phyloP scores from a whole-genome alignment of 805 yeast species.

The Cyberlindnera amylophila region DNA sequence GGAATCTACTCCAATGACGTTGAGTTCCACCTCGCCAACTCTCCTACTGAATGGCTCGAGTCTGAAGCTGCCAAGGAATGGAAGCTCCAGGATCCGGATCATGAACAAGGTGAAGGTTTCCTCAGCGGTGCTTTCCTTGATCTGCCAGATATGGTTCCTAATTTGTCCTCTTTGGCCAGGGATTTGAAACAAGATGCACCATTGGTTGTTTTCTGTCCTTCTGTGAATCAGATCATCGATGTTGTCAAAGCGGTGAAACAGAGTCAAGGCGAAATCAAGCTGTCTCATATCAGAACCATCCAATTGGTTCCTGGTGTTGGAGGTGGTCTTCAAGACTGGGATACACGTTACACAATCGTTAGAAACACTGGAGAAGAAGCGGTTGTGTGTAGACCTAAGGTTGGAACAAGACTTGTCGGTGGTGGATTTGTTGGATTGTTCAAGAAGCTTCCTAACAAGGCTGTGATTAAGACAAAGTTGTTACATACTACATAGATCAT shows the following conservation, averaged over 20 bases:
- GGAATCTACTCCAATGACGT: constrained; percentile 45
- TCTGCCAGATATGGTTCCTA: constrained; percentile 40
- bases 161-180: constrained; percentile 32
- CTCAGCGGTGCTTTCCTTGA: constrained; percentile 44
- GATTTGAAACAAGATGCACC: constrained; percentile 40
- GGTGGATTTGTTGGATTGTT: constrained; percentile 50
- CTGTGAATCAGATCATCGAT: constrained; percentile 44
- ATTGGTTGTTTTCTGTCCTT: constrained; percentile 43
- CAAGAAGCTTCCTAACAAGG: constrained; percentile 29
- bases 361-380: constrained; percentile 38
- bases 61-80: constrained; percentile 24
- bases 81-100: constrained; percentile 21
- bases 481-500: background rate
- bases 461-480: constrained; percentile 15
- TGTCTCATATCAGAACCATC: constrained; percentile 36
- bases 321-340: constrained; percentile 52
- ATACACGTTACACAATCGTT: constrained; percentile 37
- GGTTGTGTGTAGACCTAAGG: constrained; percentile 47
- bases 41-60: constrained; percentile 40
- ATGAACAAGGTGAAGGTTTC: constrained; percentile 26
- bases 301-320: constrained; percentile 47
- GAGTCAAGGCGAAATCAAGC: constrained; percentile 27
- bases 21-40: constrained; percentile 39
- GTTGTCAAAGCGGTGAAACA: constrained; percentile 32
- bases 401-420: constrained; percentile 43